phyloP scores from a whole-genome alignment of 2,329 filamentous ascomycete species.

The Plectosphaerella plurivora region DNA sequence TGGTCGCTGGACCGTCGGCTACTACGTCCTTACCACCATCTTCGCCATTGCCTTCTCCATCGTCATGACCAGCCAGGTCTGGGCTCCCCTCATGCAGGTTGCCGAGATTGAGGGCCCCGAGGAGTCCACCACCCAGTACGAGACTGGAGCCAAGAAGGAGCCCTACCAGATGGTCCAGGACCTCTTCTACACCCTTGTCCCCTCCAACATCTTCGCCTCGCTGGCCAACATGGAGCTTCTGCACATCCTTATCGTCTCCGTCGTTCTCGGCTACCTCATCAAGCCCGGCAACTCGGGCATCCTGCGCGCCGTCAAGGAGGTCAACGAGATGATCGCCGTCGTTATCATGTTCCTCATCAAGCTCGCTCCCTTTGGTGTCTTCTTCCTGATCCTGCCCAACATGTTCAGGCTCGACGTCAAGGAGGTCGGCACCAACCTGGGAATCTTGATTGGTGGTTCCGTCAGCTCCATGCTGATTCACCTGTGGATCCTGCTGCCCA shows the following conservation, averaged over 20 bases:
- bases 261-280: slow-evolving; percentile 43
- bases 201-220: slow-evolving; percentile 41
- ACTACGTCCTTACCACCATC: slow-evolving; percentile 45
- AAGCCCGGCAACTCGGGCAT: slow-evolving; percentile 28
- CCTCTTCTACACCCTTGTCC: slow-evolving; percentile 45
- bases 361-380: slow-evolving; percentile 45
- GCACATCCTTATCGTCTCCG: slow-evolving; percentile 38
- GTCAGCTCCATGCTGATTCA: slow-evolving; percentile 42
- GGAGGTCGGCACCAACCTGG: slow-evolving; percentile 43
- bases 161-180: slow-evolving; percentile 40
- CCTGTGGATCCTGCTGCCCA: slow-evolving; percentile 39
- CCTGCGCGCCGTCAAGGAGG: slow-evolving; percentile 37
- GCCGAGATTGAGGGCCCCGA: slow-evolving; percentile 14
- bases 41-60: slow-evolving; percentile 42
- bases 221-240: slow-evolving; percentile 42
- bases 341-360: slow-evolving; percentile 44
- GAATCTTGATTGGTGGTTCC: slow-evolving; percentile 42
- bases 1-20: slow-evolving; percentile 43
- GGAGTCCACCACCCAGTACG: background rate
- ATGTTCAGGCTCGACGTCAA: slow-evolving; percentile 42
- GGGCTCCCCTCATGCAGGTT: slow-evolving; percentile 37
- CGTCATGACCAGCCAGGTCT: slow-evolving; percentile 41
- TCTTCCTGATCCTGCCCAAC: slow-evolving; percentile 49
- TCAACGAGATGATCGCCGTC: slow-evolving; percentile 41
- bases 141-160: slow-evolving; percentile 11